These are phyloP conservation scores for Sabuloglossum arenarium DNA, from an alignment of 495 filamentous ascomycete species.

Conservation along the genomic window DNA sequence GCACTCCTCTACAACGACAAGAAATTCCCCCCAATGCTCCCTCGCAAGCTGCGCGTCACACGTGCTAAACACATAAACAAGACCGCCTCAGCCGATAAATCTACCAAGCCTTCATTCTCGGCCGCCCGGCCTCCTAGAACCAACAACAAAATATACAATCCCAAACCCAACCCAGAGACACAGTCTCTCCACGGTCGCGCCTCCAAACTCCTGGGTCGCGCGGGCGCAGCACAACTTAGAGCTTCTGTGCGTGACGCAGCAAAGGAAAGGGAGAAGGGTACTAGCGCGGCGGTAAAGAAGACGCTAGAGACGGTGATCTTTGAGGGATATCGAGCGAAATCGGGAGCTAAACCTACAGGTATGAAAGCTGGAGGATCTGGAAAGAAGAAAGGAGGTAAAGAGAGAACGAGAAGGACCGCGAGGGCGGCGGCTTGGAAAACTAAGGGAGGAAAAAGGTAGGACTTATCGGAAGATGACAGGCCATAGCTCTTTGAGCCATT, in stretches of 20 bases:
- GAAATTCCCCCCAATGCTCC: slow-evolving; percentile 81
- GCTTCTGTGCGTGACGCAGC: slow-evolving; percentile 13
- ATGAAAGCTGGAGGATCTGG: slow-evolving; percentile 36
- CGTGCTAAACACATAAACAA: slow-evolving; percentile 63
- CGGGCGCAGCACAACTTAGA: slow-evolving; percentile 47
- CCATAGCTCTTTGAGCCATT: too few species aligned
- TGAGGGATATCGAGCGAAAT: slow-evolving; percentile 69
- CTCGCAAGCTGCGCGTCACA: slow-evolving; percentile 65
- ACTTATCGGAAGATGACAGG: too few species aligned
- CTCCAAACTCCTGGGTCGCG: slow-evolving; percentile 59
- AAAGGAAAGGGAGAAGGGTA: slow-evolving; percentile 8
- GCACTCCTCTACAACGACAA: slow-evolving; percentile 73
- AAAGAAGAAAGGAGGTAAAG: slow-evolving; percentile 35
- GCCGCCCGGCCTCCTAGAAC: not conserved
- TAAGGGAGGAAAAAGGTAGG: slow-evolving; percentile 10
- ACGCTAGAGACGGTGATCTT: slow-evolving; percentile 57
- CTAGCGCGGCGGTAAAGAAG: slow-evolving; percentile 21
- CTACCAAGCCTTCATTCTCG: slow-evolving; percentile 7
- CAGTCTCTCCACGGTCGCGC: slow-evolving; percentile 62
- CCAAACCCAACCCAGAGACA: slow-evolving; percentile 42
- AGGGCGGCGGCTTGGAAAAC: slow-evolving; percentile 28
- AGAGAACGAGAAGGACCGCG: slow-evolving; percentile 17
- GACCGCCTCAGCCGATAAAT: slow-evolving; percentile 25
- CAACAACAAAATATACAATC: slow-evolving; percentile 26
- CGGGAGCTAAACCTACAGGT: slow-evolving; percentile 21